phyloP scores from a whole-genome alignment of 1,284 basidiomycete genomes.

The Chalciporus sp. region DNA sequence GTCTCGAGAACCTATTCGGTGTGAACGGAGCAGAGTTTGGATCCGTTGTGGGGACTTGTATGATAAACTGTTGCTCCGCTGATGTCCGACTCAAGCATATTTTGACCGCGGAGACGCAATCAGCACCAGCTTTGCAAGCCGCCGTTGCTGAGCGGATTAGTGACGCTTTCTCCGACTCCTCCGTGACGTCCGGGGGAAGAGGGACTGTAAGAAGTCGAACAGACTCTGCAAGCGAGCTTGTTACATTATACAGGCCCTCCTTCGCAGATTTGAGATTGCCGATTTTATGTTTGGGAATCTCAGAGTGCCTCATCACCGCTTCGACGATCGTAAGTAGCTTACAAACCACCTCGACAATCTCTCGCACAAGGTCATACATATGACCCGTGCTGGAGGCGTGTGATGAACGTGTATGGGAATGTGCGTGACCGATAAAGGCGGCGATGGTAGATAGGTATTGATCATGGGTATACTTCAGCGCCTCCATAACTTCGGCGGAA shows the following conservation, averaged over 20 bases:
- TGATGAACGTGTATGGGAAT: conserved; percentile 86
- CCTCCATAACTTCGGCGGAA: conserved; percentile 66
- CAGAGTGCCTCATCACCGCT: conserved; percentile 75
- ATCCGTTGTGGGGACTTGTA: conserved; percentile 58
- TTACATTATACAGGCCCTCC: conserved; percentile 83
- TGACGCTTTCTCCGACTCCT: conserved; percentile 81
- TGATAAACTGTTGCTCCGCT: conserved; percentile 63
- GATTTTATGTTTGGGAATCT: conserved; percentile 57
- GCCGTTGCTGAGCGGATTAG: conserved; percentile 84
- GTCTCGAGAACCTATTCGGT: conserved; percentile 47
- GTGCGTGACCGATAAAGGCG: conserved; percentile 95
- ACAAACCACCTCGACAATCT: conserved; percentile 92
- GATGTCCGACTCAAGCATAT: conserved; percentile 68
- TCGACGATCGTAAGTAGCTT: conserved; percentile 92
- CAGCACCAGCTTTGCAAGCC: conserved; percentile 85
- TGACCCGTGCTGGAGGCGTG: conserved; percentile 93
- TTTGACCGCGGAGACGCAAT: conserved; percentile 84
- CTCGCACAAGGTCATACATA: conserved; percentile 90
- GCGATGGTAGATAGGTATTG: conserved; percentile 92
- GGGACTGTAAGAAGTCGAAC: conserved; percentile 72
- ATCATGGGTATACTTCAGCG: conserved; percentile 79
- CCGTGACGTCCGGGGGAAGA: conserved; percentile 53
- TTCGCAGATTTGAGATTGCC: conserved; percentile 71
- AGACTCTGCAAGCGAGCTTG: conserved; percentile 85
- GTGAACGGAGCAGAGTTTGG: conserved; percentile 46